phyloP scores from a whole-genome alignment of 441 rosid genomes.

The Adansonia grandidieri region DNA sequence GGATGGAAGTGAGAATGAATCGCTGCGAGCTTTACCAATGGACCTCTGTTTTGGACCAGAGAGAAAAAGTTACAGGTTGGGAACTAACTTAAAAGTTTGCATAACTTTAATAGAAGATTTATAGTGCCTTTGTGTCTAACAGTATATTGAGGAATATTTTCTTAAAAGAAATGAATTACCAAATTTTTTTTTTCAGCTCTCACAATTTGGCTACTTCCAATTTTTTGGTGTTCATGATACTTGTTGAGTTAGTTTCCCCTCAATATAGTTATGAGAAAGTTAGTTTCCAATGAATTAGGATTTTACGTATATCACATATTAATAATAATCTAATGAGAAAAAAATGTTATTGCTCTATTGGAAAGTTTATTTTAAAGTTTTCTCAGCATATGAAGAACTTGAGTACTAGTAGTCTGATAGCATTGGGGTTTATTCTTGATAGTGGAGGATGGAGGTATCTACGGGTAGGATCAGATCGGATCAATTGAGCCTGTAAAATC shows the following conservation, averaged over 20 bases:
- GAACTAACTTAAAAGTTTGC: not conserved
- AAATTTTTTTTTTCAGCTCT: not conserved
- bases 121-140: not conserved
- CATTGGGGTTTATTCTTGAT: too few relatives aligned
- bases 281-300: too few relatives aligned
- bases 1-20: not conserved
- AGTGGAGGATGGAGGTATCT: too few relatives aligned
- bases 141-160: not conserved
- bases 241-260: not conserved
- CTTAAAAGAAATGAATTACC: conserved; percentile 16
- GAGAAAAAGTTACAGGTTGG: conserved; percentile 2
- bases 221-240: not conserved
- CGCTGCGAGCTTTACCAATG: not conserved
- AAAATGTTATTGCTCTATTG: not conserved
- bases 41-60: not conserved
- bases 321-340: not conserved
- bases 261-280: not conserved
- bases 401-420: too few relatives aligned
- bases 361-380: not conserved
- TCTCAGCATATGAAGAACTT: too few relatives aligned
- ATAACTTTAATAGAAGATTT: not conserved
- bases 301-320: too few relatives aligned
- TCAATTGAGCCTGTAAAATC: not conserved
- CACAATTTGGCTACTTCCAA: not conserved
- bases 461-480: not conserved